Percentiles rank a stretch among this genome's conserved stretches.
Evolutionary conservation across 345 rosid species (phyloP).

Genomic region (Ceriops tagal): DNA sequence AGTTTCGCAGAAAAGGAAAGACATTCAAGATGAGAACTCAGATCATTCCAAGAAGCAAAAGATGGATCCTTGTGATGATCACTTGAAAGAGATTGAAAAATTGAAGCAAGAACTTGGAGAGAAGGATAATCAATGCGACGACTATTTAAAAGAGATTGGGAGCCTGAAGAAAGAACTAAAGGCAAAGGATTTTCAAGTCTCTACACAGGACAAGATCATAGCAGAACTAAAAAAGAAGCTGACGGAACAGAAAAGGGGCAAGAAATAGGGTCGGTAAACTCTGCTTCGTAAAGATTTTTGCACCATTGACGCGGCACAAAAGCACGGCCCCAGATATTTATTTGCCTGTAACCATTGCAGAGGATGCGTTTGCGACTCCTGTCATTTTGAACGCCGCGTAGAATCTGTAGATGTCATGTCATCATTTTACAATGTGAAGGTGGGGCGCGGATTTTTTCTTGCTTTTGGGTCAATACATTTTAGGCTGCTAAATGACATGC

Average conservation of each 20-base stretch:
- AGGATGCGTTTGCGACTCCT: neutral
- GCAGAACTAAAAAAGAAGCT: constrained; percentile 33
- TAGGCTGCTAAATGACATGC: too few species aligned
- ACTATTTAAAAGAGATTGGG: constrained; percentile 42
- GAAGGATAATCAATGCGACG: neutral
- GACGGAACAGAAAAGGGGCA: constrained; percentile 10
- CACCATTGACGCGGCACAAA: neutral
- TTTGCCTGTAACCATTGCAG: neutral
- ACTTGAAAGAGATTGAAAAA: constrained; percentile 44
- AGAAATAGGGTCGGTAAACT: neutral
- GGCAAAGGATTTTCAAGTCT: constrained; percentile 37
- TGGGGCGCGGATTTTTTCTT: too few species aligned
- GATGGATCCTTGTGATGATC: constrained; percentile 5
- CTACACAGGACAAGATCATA: constrained; percentile 46
- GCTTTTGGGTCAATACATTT: too few species aligned
- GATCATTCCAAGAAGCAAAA: constrained; percentile 37
- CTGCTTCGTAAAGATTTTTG: neutral
- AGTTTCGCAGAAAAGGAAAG: constrained; percentile 37
- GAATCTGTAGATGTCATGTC: too few species aligned
- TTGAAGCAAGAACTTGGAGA: constrained; percentile 42
- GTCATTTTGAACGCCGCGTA: neutral
- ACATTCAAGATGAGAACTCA: constrained; percentile 28
- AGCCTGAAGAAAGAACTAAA: constrained; percentile 46
- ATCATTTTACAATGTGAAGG: too few species aligned
- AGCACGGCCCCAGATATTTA: neutral